Evolutionary conservation across 805 yeast species (phyloP), one percentile per base, ranked within the genome.

Genomic region (Candida ponderosae): DNA sequence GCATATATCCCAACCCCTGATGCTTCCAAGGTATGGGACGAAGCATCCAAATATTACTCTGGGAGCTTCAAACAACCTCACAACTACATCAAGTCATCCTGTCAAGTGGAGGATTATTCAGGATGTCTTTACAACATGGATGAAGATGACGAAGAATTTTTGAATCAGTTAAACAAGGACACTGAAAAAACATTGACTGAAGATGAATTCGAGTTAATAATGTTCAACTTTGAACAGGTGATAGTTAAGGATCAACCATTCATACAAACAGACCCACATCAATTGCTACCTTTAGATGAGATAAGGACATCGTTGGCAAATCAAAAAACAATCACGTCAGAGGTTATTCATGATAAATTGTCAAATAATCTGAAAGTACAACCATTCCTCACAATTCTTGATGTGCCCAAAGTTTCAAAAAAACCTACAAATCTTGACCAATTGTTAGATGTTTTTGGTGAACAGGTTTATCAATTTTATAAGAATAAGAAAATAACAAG

Each of bases 1-100:
- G 52, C 49, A 7, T 90, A 81, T 58, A 93, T 93, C 49, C 98
- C 98, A 2, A 93, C 98, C 0, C 98, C 98, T 0, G 95, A 87
- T 66, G 97, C 97, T 4, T 81, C 94, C 0, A 71, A 71, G 46
- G 65, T 74, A 17, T 89, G 96, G 96, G 59, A 64, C 4, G 95
- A 85, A 18, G 94, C 86, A 29, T 50, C 65, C 7, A 72, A 79
- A 47, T 88, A 73, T 59, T 93, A 93, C 56, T 62, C 62, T 15
- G 81, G 82, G 27, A 60, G 66, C 18, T 90, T 84, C 59, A 57
- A 57, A 4, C 80, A 78, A 43, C 96, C 97, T 0, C 76, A 76
- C 17, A 68, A 83, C 10, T 90, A 88, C 56, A 84, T 93, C 39
- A 81, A 87, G 48, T 85, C 85, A 49, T 83, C 95, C 31, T 94